Evolutionary conservation across 768 basidiomycete genomes (phyloP), one percentile per base, ranked within the genome.

Genomic region (Rhodotorula kratochvilovae): DNA sequence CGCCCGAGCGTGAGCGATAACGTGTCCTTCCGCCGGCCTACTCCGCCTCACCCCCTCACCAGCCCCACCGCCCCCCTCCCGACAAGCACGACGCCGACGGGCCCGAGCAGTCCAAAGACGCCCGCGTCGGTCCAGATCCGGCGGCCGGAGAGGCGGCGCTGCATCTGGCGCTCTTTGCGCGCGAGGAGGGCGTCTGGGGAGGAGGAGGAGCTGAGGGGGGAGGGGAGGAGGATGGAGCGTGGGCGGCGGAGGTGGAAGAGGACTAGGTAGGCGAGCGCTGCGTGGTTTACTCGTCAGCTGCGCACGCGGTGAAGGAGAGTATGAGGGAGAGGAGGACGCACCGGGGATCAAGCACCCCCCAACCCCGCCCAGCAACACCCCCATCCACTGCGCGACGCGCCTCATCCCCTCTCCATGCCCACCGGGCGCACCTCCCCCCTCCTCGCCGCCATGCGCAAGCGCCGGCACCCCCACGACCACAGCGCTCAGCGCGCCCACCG

Each of bases 231-330:
- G 77, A 96, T 96, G 0, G 90, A 83, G 6, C 93, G 83, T 3
- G 93, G 93, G 5, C 87, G 86, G 68, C 87, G 87, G 81, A 96
- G 88, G 78, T 91, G 87, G 81, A 95, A 92, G 8, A 87, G 86
- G 36, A 85, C 84, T 74, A 95, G 86, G 81, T 94, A 92, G 64
- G 90, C 81, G 60, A 91, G 77, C 25, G 91, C 89, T 85, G 78
- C 50, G 36, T 19, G 45, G 43, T 31, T 5, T 17, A 4, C 45
- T 19, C 17, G 45, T 4, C 45, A 4, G n/a, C 15, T 27, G 61
- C 54, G n/a, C n/a, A n/a, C n/a, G n/a, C n/a, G n/a, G n/a, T n/a
- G 21, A 3, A 31, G 12, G 8, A 29, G 23, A 25, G n/a, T 7
- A 43, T 39, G 76, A n/a, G 43, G 16, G 31, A 25, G 3, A 43